These are phyloP conservation scores for Candida freyschussii DNA, from an alignment of 1,139 yeast genomes.

Conservation along the genomic window DNA sequence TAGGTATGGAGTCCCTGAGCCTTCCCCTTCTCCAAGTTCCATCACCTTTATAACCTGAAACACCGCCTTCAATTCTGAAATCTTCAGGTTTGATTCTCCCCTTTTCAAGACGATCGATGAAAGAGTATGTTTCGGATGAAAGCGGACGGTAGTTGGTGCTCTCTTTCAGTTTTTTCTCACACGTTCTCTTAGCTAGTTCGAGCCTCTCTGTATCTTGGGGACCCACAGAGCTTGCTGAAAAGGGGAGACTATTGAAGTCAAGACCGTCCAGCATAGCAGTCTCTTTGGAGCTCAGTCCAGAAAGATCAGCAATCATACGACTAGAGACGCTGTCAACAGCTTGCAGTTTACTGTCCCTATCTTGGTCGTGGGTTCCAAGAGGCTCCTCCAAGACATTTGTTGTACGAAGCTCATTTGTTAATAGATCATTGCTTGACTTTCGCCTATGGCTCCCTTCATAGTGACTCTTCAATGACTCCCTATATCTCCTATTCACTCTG, in stretches of 20 bases:
- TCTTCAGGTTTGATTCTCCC: conserved; percentile 20
- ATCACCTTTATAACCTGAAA: conserved; percentile 34
- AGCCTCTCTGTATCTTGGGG: conserved; percentile 2
- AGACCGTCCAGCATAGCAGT: conserved; percentile 1
- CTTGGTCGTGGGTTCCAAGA: background rate
- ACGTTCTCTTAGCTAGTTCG: conserved; percentile 5
- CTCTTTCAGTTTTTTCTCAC: conserved; percentile 2
- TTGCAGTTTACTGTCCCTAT: too few species aligned
- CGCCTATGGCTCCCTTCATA: conserved; percentile 7
- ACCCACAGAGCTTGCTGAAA: conserved; percentile 22
- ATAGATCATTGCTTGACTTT: conserved; percentile 10
- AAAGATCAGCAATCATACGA: conserved; percentile 1
- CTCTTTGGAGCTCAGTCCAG: background rate
- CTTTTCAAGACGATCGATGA: conserved; percentile 22
- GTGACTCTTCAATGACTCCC: conserved; percentile 8
- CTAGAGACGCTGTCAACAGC: too few species aligned
- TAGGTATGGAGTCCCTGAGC: conserved; percentile 17
- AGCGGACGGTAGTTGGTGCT: conserved; percentile 7
- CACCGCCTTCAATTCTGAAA: conserved; percentile 24
- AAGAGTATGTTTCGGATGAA: conserved; percentile 17
- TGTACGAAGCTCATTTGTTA: conserved; percentile 8
- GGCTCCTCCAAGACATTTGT: too few species aligned
- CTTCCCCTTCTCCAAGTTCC: conserved; percentile 32
- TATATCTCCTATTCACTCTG: conserved; percentile 20
- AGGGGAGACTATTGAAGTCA: conserved; percentile 15